phyloP scores from a whole-genome alignment of 441 rosid species.

The Pelargonium hybrid region DNA sequence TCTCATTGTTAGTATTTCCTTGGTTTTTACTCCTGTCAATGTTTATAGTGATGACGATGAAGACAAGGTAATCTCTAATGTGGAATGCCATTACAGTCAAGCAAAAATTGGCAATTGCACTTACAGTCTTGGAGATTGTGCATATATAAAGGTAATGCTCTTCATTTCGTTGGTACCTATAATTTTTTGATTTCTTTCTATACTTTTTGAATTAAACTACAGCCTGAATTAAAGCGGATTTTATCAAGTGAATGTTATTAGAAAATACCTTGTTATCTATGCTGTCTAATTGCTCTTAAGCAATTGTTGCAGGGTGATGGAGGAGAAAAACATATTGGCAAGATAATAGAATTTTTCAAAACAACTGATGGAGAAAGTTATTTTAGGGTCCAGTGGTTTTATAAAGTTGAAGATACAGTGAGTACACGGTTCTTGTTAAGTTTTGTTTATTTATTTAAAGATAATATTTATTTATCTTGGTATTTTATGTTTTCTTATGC shows the following conservation, averaged over 20 bases:
- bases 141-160: slow-evolving; percentile 44
- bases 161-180: not conserved
- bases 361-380: slow-evolving; percentile 17
- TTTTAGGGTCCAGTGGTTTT: slow-evolving; percentile 29
- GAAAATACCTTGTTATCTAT: not conserved
- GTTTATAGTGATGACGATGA: slow-evolving; percentile 53
- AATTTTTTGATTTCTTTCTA: not conserved
- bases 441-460: not conserved
- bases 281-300: slow-evolving; percentile 7
- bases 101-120: slow-evolving; percentile 46
- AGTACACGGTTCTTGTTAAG: slow-evolving; percentile 18
- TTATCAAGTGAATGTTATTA: not conserved
- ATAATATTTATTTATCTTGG: not conserved
- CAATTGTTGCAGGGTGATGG: slow-evolving; percentile 48
- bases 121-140: slow-evolving; percentile 70
- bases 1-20: slow-evolving; percentile 16
- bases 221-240: not conserved
- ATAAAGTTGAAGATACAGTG: slow-evolving; percentile 28
- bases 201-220: not conserved
- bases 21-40: slow-evolving; percentile 10
- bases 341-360: slow-evolving; percentile 27
- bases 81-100: slow-evolving; percentile 71
- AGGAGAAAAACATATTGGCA: slow-evolving; percentile 20
- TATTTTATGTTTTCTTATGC: not conserved
- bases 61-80: slow-evolving; percentile 66